Evolutionary conservation across 768 basidiomycete species (phyloP).

Genomic region (Cystobasidium onofrii): DNA sequence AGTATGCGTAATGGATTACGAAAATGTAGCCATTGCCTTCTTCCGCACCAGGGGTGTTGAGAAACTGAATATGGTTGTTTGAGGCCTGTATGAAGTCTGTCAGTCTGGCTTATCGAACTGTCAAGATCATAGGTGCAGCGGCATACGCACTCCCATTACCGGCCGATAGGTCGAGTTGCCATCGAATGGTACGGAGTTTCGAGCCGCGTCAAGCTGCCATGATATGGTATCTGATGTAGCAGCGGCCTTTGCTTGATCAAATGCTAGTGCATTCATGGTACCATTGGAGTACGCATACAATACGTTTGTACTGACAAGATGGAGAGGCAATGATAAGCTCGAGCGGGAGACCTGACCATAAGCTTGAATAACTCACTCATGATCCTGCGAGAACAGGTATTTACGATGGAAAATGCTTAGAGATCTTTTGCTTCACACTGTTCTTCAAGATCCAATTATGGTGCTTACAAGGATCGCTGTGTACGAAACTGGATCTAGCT

Average conservation of each 20-base stretch:
- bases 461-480: slow-evolving; percentile 10
- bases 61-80: slow-evolving; percentile 29
- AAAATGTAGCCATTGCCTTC: slow-evolving; percentile 1
- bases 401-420: too few species aligned
- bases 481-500: neutral
- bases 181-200: slow-evolving; percentile 1
- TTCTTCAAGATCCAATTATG: too few species aligned
- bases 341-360: neutral
- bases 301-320: slow-evolving; percentile 9
- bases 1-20: slow-evolving; percentile 27
- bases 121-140: neutral
- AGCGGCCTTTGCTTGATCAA: neutral
- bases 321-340: neutral
- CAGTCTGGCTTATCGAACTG: neutral
- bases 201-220: slow-evolving; percentile 2
- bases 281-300: slow-evolving; percentile 19
- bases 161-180: slow-evolving; percentile 2
- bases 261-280: slow-evolving; percentile 1
- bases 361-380: slow-evolving; percentile 19
- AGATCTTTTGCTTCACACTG: too few species aligned
- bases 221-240: neutral
- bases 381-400: slow-evolving; percentile 24
- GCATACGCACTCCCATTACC: slow-evolving; percentile 18
- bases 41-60: neutral
- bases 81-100: neutral